Conservation (phyloP, 2,329 filamentous ascomycete genomes). For the Penicillium aurantiogriseum region DNA sequence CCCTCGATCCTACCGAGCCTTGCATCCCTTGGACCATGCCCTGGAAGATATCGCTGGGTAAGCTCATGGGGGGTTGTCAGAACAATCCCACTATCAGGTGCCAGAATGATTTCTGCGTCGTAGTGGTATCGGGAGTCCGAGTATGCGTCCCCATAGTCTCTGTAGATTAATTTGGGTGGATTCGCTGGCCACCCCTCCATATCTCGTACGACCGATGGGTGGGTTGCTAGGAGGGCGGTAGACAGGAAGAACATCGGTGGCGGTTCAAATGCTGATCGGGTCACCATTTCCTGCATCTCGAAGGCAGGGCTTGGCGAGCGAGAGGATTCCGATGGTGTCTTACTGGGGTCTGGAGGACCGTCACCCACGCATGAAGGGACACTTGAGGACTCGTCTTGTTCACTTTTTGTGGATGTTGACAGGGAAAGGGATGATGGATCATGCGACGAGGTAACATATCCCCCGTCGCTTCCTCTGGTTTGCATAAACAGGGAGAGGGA, state of each 20-base stretch:
- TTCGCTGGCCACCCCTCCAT: constrained; percentile 19
- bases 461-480: constrained; percentile 40
- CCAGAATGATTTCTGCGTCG: constrained; percentile 67
- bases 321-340: neutral
- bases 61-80: constrained; percentile 69
- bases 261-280: neutral
- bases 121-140: neutral
- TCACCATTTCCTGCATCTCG: neutral
- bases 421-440: neutral
- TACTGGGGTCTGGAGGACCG: neutral
- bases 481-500: constrained; percentile 54
- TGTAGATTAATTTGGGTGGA: constrained; percentile 25
- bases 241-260: constrained; percentile 23
- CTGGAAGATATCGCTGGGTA: constrained; percentile 69
- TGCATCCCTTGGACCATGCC: constrained; percentile 26
- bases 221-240: constrained; percentile 22
- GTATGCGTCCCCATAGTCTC: constrained; percentile 20
- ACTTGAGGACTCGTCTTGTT: neutral
- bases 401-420: neutral
- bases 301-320: neutral
- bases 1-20: neutral
- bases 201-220: neutral
- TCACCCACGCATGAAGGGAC: neutral
- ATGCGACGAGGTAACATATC: constrained; percentile 20
- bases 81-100: constrained; percentile 67